Percentiles rank a stretch among this genome's conserved stretches.
These are phyloP conservation scores for Bathelium albidoporum DNA, from an alignment of 495 filamentous ascomycete genomes.

Conservation along the genomic window DNA sequence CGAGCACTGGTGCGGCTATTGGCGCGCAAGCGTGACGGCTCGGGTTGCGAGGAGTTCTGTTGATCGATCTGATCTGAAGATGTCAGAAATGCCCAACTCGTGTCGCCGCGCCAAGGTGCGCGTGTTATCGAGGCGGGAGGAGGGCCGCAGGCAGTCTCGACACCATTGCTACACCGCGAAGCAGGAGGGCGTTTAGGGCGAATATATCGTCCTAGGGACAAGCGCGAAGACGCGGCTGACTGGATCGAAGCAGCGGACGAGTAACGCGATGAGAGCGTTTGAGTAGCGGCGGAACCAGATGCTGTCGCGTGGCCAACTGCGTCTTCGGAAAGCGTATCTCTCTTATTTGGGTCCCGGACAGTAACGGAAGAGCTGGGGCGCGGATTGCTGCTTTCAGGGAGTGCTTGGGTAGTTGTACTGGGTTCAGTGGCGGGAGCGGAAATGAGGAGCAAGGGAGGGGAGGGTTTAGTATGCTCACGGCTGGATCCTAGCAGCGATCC, in stretches of 20 bases:
- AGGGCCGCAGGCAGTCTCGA: not conserved
- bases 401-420: not conserved
- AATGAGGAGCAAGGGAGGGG: not conserved
- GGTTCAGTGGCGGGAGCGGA: not conserved
- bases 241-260: not conserved
- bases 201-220: not conserved
- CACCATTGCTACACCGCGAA: slow-evolving; percentile 2
- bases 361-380: not conserved
- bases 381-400: not conserved
- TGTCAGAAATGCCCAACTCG: not conserved
- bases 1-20: not conserved
- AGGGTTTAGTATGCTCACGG: not conserved
- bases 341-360: not conserved
- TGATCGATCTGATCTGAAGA: not conserved
- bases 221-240: not conserved
- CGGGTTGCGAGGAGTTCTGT: not conserved
- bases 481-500: slow-evolving; percentile 1
- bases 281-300: too few relatives aligned
- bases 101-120: not conserved
- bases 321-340: too few relatives aligned
- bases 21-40: not conserved
- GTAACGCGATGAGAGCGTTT: too few relatives aligned
- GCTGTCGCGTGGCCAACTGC: too few relatives aligned
- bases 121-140: not conserved
- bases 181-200: not conserved